Conservation (phyloP, 495 filamentous ascomycete species). For the Neurospora intermedia region DNA sequence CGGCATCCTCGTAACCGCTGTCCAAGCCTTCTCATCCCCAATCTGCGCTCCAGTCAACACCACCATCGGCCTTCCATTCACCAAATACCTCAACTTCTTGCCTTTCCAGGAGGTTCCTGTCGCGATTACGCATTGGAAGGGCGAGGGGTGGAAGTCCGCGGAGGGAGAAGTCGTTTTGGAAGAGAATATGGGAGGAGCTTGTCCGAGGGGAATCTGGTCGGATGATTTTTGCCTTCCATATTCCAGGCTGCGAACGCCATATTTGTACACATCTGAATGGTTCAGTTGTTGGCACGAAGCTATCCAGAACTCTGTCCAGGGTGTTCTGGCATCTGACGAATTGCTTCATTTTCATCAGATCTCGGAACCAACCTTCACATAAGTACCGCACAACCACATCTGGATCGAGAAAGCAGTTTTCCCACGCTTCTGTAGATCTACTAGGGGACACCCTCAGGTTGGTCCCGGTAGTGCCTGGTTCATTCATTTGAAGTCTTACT, state of each 20-base stretch:
- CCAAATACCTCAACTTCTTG: too few species aligned
- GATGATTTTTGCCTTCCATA: background rate
- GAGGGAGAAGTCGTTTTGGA: conserved; percentile 10
- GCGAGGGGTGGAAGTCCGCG: conserved; percentile 1
- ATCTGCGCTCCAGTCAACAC: too few species aligned
- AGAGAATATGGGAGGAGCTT: conserved; percentile 1
- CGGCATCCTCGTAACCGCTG: too few species aligned
- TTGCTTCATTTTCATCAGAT: background rate
- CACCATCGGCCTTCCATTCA: too few species aligned
- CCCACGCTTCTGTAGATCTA: background rate
- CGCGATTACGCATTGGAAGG: conserved; percentile 15
- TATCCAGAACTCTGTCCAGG: background rate
- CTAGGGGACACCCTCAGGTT: too few species aligned
- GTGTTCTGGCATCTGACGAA: background rate
- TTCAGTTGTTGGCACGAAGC: background rate
- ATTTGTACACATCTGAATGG: background rate
- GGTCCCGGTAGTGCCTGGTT: background rate
- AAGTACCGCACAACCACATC: background rate
- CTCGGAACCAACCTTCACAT: background rate
- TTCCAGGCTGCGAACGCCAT: background rate
- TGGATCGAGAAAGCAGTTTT: background rate
- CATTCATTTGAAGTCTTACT: background rate
- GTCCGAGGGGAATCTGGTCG: background rate
- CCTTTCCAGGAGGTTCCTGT: conserved; percentile 9
- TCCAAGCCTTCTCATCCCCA: too few species aligned